Percentiles rank a stretch among this genome's conserved stretches.
These are phyloP conservation scores for Rhododendron vialii DNA, from an alignment of 148 eudicot genomes.

Conservation along the genomic window DNA sequence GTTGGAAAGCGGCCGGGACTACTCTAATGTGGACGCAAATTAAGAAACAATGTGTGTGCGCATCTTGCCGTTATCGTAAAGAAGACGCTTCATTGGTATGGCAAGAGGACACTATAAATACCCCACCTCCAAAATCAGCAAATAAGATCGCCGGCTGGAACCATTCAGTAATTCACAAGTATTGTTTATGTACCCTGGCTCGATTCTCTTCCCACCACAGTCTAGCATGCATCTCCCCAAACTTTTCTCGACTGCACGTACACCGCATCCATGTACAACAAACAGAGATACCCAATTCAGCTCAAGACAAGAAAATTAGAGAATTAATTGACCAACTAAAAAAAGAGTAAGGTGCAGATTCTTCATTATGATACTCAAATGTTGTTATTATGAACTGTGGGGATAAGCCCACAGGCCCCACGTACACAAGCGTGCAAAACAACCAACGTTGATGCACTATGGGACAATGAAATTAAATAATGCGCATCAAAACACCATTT, in stretches of 20 bases:
- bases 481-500: not conserved
- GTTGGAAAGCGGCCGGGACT: not conserved
- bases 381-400: not conserved
- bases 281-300: not conserved
- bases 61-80: not conserved
- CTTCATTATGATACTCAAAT: not conserved
- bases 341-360: not conserved
- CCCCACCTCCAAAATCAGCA: slow-evolving; percentile 9
- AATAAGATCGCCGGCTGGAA: not conserved
- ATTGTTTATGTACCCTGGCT: slow-evolving; percentile 78
- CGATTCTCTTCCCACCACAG: slow-evolving; percentile 99
- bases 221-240: slow-evolving; percentile 89
- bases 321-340: not conserved
- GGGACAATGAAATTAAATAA: not conserved
- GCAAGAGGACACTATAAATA: slow-evolving; percentile 2
- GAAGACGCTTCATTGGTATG: not conserved
- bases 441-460: not conserved
- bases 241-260: slow-evolving; percentile 79
- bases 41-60: not conserved
- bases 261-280: not conserved
- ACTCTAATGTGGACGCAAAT: not conserved
- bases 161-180: slow-evolving; percentile 38
- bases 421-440: not conserved
- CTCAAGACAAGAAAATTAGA: not conserved
- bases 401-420: not conserved